Base-by-base conservation (phyloP, 2,329 filamentous ascomycete genomes). In the Magnaporthales sp. region DNA sequence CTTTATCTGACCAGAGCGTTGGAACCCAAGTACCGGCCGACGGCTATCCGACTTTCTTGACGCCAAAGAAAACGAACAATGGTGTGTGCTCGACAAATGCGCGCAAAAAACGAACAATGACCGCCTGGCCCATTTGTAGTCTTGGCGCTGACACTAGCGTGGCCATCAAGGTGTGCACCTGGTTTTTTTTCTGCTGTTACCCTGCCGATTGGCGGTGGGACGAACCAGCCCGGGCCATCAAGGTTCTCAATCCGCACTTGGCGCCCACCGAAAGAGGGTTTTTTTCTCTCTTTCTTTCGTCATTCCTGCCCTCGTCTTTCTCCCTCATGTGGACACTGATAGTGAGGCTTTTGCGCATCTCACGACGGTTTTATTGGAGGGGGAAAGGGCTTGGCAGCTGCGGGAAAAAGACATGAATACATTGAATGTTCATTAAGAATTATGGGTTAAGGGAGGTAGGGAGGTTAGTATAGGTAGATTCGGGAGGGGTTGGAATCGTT, bases 131-230 rank as follows among this genome's bases (percentile, higher is more conserved):
- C 15, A n/a, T 4, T 46, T 46, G 38, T 46, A n/a, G 6, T n/a
- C 38, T 46, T 46, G 38, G 38, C 38, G 38, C 38, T n/a, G 38
- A 46, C 38, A 13, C n/a, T 58, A 26, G 54, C 24, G 54, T 19
- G 62, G 22, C 62, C 27, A 63, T 63, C 62, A 63, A 46, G 62
- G 62, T 38, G 62, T 30, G 30, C 62, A 58, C n/a, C 54, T 58
- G 54, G n/a, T 3, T 13, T 22, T 9, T n/a, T n/a, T n/a, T n/a
- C n/a, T n/a, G n/a, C n/a, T 58, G 54, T 26, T 6, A 6, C 38
- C 38, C 15, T 32, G 19, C 60, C 19, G 27, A 27, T 62, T 63
- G 62, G 62, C 62, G 30, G 30, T 63, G 61, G 61, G 30, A 30
- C 22, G 30, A 30, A 22, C 62, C 29, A 26, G 4, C n/a, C 30